Evolutionary conservation across 352 stramenopile genomes (phyloP), one percentile per base, ranked within the genome.

Genomic region (Pythium insidiosum): DNA sequence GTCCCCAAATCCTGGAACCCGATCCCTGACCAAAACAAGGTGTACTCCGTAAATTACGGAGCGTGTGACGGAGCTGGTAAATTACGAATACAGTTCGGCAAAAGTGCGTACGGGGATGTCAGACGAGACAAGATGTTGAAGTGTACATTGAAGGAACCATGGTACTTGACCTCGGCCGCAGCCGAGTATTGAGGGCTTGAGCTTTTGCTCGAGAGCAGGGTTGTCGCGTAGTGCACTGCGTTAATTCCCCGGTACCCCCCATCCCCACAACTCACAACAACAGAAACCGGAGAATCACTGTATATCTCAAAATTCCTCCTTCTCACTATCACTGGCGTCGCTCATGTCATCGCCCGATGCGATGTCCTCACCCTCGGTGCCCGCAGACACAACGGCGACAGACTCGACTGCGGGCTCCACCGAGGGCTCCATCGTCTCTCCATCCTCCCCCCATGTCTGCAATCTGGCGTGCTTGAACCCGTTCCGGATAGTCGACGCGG

Each of bases 211-310:
- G 35, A 22, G 35, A 40, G 35, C 35, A 40, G 35, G 35, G 35
- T 28, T 40, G 35, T 40, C 35, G 35, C 35, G 35, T 40, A 40
- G 35, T 40, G 35, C 35, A 40, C 35, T 40, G 19, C 19, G 35
- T 40, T 40, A 40, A 40, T 40, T 25, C 35, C 19, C 35, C 35
- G 19, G 35, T 40, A 40, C 35, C 35, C 16, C 18, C 35, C 35
- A 4, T 13, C 19, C 4, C 35, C 15, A 23, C 15, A 2, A 2
- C 5, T 34, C 30, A 9, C 30, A 36, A 36, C 30, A 36, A 36
- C 30, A 36, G 13, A 13, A 36, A 36, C 19, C 30, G 1, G 6
- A 36, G 7, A 36, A 36, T 19, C 6, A 40, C 6, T 40, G 3
- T 40, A 16, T 26, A 28, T 10, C 10, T 40, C 11, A 40, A 16